These are phyloP conservation scores for Pascua guehoae DNA, from an alignment of 1,284 basidiomycete species.

Conservation along the genomic window DNA sequence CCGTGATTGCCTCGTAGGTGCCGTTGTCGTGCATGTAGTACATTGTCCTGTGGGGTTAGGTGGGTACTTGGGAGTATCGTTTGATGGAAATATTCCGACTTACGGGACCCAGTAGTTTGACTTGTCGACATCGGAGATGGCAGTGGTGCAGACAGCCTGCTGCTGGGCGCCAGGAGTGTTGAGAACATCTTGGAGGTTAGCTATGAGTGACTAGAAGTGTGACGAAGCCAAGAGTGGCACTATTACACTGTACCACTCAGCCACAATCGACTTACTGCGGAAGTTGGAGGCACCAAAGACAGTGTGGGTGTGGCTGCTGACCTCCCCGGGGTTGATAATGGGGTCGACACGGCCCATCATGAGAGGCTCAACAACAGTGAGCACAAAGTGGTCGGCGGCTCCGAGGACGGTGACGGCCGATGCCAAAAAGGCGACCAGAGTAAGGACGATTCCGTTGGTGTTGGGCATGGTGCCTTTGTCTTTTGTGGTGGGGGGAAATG, in stretches of 20 bases:
- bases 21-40: slow-evolving; percentile 14
- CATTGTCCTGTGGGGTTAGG: no score
- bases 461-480: no score
- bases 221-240: no score
- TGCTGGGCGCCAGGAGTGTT: slow-evolving; percentile 21
- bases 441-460: no score
- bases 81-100: background rate
- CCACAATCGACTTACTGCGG: background rate
- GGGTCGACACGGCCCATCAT: slow-evolving; percentile 35
- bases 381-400: no score
- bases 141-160: slow-evolving; percentile 20
- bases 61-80: no score
- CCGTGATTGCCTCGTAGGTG: slow-evolving; percentile 25
- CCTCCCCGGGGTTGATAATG: slow-evolving; percentile 41
- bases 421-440: no score
- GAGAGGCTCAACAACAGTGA: no score
- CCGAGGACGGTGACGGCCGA: no score
- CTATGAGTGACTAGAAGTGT: background rate
- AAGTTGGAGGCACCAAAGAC: slow-evolving; percentile 34
- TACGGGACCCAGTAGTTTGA: slow-evolving; percentile 45
- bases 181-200: slow-evolving; percentile 12
- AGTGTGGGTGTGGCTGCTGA: slow-evolving; percentile 45
- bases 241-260: no score
- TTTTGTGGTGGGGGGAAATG: no score
- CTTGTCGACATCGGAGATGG: slow-evolving; percentile 27